These are phyloP conservation scores for Canavalia ensiformis DNA, from an alignment of 306 rosid genomes.

Conservation along the genomic window DNA sequence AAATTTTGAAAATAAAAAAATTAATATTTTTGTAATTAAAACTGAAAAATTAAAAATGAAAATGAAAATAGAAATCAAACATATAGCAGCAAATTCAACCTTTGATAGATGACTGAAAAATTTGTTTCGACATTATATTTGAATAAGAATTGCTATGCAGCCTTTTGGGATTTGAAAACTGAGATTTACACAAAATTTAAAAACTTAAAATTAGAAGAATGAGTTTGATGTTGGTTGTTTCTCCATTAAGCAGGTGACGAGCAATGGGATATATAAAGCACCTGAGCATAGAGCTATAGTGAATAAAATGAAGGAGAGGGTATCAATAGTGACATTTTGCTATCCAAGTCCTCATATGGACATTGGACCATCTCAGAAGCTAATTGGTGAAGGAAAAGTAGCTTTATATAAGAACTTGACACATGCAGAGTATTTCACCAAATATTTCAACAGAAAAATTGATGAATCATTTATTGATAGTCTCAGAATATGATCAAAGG, in stretches of 20 bases:
- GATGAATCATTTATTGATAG: conserved; percentile 57
- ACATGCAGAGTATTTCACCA: conserved; percentile 51
- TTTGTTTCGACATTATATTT: neutral
- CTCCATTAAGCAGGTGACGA: conserved; percentile 52
- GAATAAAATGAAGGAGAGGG: conserved; percentile 53
- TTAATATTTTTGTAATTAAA: too few species aligned
- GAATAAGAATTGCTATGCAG: conserved; percentile 1
- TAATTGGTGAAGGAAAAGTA: conserved; percentile 45
- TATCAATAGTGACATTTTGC: conserved; percentile 59
- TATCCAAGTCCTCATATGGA: conserved; percentile 48
- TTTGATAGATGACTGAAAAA: neutral
- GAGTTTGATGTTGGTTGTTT: neutral
- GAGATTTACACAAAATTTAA: neutral
- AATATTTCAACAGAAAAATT: conserved; percentile 53
- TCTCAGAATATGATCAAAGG: conserved; percentile 43
- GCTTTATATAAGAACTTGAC: conserved; percentile 55
- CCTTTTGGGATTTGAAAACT: conserved; percentile 10
- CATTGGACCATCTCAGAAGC: conserved; percentile 49
- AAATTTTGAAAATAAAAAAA: too few species aligned
- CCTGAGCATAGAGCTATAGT: conserved; percentile 65
- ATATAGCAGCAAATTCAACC: conserved; percentile 3
- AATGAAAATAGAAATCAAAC: too few species aligned
- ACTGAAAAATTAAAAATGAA: too few species aligned
- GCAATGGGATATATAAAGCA: conserved; percentile 64
- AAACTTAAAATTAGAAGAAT: neutral